Evolutionary conservation across 2,329 filamentous ascomycete genomes (phyloP).

Genomic region (Calonectria pauciramosa): DNA sequence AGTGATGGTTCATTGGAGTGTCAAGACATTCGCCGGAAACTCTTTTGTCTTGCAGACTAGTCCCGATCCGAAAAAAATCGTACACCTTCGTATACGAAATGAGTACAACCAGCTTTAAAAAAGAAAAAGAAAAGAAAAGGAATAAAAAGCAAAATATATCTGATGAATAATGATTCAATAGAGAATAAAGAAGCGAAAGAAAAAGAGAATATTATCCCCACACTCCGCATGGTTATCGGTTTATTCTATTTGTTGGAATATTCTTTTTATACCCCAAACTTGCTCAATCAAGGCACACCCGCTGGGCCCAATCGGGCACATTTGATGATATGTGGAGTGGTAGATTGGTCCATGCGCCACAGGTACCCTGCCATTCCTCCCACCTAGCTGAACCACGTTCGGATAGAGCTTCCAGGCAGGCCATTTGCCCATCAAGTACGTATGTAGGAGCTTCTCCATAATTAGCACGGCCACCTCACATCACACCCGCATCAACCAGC

Average conservation of each 20-base stretch:
- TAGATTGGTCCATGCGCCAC: conserved; percentile 8
- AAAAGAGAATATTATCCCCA: neutral
- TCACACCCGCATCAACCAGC: conserved; percentile 1
- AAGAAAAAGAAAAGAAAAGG: no score
- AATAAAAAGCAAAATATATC: no score
- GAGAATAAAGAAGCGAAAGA: neutral
- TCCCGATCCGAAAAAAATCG: neutral
- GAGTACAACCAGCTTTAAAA: neutral
- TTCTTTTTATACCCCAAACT: neutral
- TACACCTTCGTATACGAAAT: neutral
- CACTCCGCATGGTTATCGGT: neutral
- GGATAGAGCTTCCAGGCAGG: conserved; percentile 9
- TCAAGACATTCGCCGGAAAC: neutral
- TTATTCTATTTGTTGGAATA: neutral
- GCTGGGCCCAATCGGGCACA: no score
- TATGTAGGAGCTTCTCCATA: neutral
- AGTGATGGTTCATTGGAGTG: neutral
- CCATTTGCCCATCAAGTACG: neutral
- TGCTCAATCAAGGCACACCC: no score
- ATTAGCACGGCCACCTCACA: conserved; percentile 16
- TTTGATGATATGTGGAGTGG: neutral
- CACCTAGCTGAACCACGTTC: neutral
- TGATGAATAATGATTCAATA: neutral
- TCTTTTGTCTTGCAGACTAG: neutral
- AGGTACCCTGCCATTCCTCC: neutral